Evolutionary conservation across 805 yeast species (phyloP).

Genomic region (Spathaspora boniae): DNA sequence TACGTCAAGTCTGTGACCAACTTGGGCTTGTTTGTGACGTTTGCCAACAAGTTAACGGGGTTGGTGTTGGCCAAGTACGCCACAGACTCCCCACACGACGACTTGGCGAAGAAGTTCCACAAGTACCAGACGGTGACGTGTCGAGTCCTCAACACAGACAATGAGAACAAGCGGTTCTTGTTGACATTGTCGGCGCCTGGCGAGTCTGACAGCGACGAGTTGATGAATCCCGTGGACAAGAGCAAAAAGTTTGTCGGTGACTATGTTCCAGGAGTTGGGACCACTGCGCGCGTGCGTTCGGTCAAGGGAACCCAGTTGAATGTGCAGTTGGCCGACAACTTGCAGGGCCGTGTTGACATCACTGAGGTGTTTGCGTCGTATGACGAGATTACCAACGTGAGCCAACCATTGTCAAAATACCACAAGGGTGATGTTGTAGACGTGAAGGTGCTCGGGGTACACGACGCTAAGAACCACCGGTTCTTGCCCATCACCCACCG

Average conservation of each 20-base stretch:
- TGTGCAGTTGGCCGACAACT: slow-evolving; percentile 71
- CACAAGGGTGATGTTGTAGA: slow-evolving; percentile 53
- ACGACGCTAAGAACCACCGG: slow-evolving; percentile 64
- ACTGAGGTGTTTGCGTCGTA: slow-evolving; percentile 60
- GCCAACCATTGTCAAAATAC: slow-evolving; percentile 58
- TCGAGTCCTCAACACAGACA: slow-evolving; percentile 64
- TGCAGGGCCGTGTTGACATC: slow-evolving; percentile 76
- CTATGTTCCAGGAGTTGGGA: slow-evolving; percentile 54
- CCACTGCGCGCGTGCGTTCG: slow-evolving; percentile 57
- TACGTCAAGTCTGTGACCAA: slow-evolving; percentile 75
- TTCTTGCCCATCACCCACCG: slow-evolving; percentile 62
- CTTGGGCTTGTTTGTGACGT: slow-evolving; percentile 78
- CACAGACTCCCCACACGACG: slow-evolving; percentile 47
- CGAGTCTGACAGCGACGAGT: slow-evolving; percentile 16
- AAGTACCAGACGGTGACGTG: slow-evolving; percentile 71
- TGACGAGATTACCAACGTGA: slow-evolving; percentile 53
- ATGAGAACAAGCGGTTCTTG: slow-evolving; percentile 65
- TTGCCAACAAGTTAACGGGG: slow-evolving; percentile 79
- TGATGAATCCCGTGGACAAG: slow-evolving; percentile 60
- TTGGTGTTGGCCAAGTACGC: slow-evolving; percentile 75
- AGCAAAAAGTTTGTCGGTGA: slow-evolving; percentile 48
- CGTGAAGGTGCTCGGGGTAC: slow-evolving; percentile 73
- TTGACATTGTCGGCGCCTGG: slow-evolving; percentile 49
- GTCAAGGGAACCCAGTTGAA: slow-evolving; percentile 72
- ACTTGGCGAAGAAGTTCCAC: slow-evolving; percentile 51